Evolutionary conservation across 495 filamentous ascomycete genomes (phyloP).

Genomic region (Monascus purpureus): DNA sequence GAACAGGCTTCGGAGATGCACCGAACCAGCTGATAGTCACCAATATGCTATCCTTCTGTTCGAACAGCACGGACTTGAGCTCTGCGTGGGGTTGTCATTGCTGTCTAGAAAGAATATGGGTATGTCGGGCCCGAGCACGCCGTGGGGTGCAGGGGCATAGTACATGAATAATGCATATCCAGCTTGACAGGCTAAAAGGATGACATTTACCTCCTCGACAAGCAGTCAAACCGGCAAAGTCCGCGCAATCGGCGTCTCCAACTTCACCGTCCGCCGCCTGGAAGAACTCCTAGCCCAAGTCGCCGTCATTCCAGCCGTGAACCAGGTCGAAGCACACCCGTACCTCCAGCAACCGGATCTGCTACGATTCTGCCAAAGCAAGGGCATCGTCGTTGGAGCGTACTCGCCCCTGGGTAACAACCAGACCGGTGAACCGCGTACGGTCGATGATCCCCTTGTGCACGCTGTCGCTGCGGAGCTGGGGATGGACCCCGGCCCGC

Average conservation of each 20-base stretch:
- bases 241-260: slow-evolving; percentile 69
- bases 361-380: slow-evolving; percentile 18
- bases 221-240: slow-evolving; percentile 46
- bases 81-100: too few relatives aligned
- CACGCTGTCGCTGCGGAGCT: slow-evolving; percentile 49
- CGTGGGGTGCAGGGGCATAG: too few relatives aligned
- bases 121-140: too few relatives aligned
- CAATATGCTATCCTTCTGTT: too few relatives aligned
- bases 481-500: slow-evolving; percentile 52
- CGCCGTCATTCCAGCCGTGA: slow-evolving; percentile 49
- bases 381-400: slow-evolving; percentile 35
- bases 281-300: slow-evolving; percentile 51
- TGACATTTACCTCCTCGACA: too few relatives aligned
- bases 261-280: slow-evolving; percentile 52
- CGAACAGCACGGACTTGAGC: too few relatives aligned
- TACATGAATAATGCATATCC: too few relatives aligned
- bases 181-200: too few relatives aligned
- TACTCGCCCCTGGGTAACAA: slow-evolving; percentile 44
- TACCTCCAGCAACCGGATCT: slow-evolving; percentile 62
- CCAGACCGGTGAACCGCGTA: slow-evolving; percentile 29
- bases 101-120: too few relatives aligned
- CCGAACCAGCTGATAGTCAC: too few relatives aligned
- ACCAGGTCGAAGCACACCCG: slow-evolving; percentile 80
- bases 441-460: slow-evolving; percentile 47
- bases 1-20: too few relatives aligned